Evolutionary conservation across 2,329 filamentous ascomycete genomes (phyloP).

Genomic region (Dactylellina drechsleri): DNA sequence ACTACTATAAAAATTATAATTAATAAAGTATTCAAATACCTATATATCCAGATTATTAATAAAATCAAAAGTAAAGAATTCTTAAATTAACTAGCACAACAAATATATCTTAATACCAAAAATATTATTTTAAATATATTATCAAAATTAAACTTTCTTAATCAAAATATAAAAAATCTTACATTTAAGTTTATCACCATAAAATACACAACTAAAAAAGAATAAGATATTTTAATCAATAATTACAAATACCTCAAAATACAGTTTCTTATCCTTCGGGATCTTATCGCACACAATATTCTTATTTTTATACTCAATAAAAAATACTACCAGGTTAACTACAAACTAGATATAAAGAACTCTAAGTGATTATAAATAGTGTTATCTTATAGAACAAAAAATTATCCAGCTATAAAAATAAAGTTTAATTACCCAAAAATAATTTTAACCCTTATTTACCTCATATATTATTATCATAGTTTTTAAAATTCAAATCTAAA

Average conservation of each 20-base stretch:
- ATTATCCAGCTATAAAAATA: constrained; percentile 66
- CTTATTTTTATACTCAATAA: constrained; percentile 70
- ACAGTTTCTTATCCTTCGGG: constrained; percentile 66
- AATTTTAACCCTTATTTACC: constrained; percentile 68
- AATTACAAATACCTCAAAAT: constrained; percentile 43
- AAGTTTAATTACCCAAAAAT: constrained; percentile 73
- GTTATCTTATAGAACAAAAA: constrained; percentile 72
- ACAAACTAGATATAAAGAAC: constrained; percentile 66
- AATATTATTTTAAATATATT: constrained; percentile 23
- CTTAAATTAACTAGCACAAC: constrained; percentile 64
- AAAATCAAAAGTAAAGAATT: constrained; percentile 58
- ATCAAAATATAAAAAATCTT: constrained; percentile 3
- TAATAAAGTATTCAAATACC: constrained; percentile 11
- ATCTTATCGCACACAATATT: constrained; percentile 69
- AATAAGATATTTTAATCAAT: constrained; percentile 12
- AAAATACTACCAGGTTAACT: constrained; percentile 74
- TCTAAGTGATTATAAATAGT: constrained; percentile 64
- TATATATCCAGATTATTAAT: constrained; percentile 57
- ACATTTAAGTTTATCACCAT: constrained; percentile 17
- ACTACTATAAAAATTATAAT: constrained; percentile 19
- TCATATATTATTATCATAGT: constrained; percentile 70
- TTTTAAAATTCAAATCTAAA: constrained; percentile 67
- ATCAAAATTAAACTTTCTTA: constrained; percentile 26
- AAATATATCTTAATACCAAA: constrained; percentile 31
- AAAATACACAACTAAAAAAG: constrained; percentile 1